Evolutionary conservation across 2,329 filamentous ascomycete genomes (phyloP), one percentile per base, ranked within the genome.

Genomic region (Claviceps capensis): DNA sequence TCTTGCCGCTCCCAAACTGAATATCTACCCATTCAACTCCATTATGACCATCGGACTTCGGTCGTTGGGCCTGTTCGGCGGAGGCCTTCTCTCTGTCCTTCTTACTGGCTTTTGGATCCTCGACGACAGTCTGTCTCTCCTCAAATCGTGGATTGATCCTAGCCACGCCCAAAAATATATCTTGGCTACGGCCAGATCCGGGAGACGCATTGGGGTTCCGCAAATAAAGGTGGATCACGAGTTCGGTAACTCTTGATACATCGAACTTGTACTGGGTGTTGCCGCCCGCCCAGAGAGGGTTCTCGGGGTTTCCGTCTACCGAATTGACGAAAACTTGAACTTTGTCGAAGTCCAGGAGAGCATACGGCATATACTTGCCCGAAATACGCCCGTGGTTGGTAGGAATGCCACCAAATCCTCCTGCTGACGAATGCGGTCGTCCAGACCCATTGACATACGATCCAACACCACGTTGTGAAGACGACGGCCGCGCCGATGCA

Each of bases 221-320:
- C 66, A 98, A 84, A 69, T 96, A 98, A 43, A 98, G 74, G 59
- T 95, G 91, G 26, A 97, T 83, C 55, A 83, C 87, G 54, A 98
- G 75, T 61, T 97, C 91, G 1, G 90, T 95, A 50, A 89, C 86
- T 62, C 93, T 81, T 52, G 93, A 97, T 55, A 98, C 93, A 74
- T 98, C 93, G 68, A 98, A 98, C 72, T 98, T 98, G 79, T 96
- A 98, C 63, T 95, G 89, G n/a, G 93, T 98, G 69, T 91, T 97
- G 65, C 91, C 88, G 56, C 93, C 93, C 3, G 91, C 90, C 89
- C 93, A 98, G 0, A 96, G 74, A 0, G 93, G 93, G 66, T 94
- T 94, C 69, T 96, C 89, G 9, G 93, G 91, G 47, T 82, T 90
- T 53, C 93, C 93, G 49, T 93, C 93, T 44, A 97, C 91, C 11